Conservation (phyloP, 345 rosid genomes). For the Boechera retrofracta region DNA sequence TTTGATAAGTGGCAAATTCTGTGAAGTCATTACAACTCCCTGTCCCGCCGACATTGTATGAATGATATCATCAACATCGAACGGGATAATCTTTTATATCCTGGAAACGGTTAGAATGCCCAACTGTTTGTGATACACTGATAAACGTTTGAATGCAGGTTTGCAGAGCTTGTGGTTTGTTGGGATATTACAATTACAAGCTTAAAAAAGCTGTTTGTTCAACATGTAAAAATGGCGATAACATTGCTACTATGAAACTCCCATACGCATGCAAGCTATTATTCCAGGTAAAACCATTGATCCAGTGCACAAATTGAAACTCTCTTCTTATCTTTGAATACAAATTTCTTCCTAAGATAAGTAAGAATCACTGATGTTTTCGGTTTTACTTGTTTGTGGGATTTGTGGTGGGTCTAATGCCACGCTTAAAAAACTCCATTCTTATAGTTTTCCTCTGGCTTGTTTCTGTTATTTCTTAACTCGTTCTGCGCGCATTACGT, state of each 20-base stretch:
- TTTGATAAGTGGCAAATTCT: background rate
- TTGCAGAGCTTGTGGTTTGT: conserved; percentile 81
- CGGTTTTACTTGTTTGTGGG: background rate
- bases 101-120: background rate
- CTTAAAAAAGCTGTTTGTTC: conserved; percentile 78
- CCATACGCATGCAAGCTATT: conserved; percentile 98
- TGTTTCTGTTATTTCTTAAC: conserved; percentile 11
- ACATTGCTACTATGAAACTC: conserved; percentile 79
- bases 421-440: background rate
- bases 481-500: background rate
- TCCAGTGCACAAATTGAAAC: background rate
- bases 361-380: background rate
- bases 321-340: background rate
- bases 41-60: background rate
- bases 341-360: background rate
- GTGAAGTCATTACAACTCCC: background rate
- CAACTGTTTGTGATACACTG: background rate
- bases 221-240: conserved; percentile 78
- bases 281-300: conserved; percentile 59
- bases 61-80: conserved; percentile 1
- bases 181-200: conserved; percentile 87
- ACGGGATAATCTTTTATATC: background rate
- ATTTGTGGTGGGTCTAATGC: background rate
- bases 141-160: conserved; percentile 55
- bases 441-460: background rate